Evolutionary conservation across 2,329 filamentous ascomycete genomes (phyloP).

Genomic region (Aspergillus chevalieri): DNA sequence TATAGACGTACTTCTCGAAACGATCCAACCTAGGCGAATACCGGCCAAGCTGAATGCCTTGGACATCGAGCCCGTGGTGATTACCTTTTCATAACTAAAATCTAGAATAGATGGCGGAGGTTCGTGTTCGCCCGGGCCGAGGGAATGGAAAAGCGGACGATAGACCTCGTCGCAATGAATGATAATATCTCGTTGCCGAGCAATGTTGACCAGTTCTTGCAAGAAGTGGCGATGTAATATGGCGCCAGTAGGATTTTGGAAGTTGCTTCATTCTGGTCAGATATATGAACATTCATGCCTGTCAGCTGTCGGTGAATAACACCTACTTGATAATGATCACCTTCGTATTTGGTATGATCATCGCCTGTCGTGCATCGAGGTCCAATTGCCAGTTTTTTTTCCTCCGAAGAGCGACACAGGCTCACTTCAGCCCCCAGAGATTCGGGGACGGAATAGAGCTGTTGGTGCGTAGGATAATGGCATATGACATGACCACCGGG

Average conservation of each 20-base stretch:
- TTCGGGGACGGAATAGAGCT: slow-evolving; percentile 69
- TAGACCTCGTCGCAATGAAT: slow-evolving; percentile 78
- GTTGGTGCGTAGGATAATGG: slow-evolving; percentile 81
- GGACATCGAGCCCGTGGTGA: slow-evolving; percentile 77
- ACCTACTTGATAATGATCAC: slow-evolving; percentile 58
- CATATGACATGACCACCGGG: slow-evolving; percentile 78
- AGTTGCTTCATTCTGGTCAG: slow-evolving; percentile 46
- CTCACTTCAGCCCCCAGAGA: slow-evolving; percentile 71
- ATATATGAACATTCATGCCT: too few species aligned
- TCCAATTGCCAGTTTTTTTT: slow-evolving; percentile 63
- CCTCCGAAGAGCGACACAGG: slow-evolving; percentile 63
- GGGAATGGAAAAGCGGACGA: slow-evolving; percentile 71
- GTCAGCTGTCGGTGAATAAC: not conserved
- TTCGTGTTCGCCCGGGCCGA: slow-evolving; percentile 47
- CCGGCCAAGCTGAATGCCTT: slow-evolving; percentile 82
- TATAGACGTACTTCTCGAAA: slow-evolving; percentile 56
- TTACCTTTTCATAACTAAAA: slow-evolving; percentile 62
- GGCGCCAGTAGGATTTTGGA: slow-evolving; percentile 75
- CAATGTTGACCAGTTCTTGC: slow-evolving; percentile 57
- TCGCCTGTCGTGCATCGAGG: slow-evolving; percentile 56
- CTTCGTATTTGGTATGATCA: slow-evolving; percentile 50
- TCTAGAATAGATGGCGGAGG: slow-evolving; percentile 64
- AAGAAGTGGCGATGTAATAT: slow-evolving; percentile 59
- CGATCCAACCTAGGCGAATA: slow-evolving; percentile 77
- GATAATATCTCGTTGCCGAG: slow-evolving; percentile 56